Base-by-base conservation (phyloP, 331 rosid genomes). In the Acacia pycnantha region DNA sequence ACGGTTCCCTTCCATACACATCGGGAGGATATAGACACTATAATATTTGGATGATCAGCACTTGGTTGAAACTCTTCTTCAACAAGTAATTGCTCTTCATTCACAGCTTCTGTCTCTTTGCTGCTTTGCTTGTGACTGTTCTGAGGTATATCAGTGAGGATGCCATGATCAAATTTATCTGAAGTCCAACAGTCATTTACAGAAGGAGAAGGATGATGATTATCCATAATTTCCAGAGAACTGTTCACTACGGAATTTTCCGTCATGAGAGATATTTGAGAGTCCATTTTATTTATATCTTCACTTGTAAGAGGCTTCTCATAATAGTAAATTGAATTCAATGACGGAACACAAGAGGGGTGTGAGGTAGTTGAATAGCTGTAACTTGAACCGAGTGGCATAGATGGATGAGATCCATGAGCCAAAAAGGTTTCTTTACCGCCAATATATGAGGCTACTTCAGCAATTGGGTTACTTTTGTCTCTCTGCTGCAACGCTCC, bases 401-500 rank as follows among this genome's bases (percentile, higher is more conserved):
- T 71, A 26, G 56, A 8, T 46, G 31, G 40, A 26, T 46, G 6
- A 70, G 56, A 40, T 46, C 40, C 37, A 71, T 15, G 5, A 71
- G 35, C 27, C 40, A 46, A 14, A 26, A 5, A 14, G 40, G 40
- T 71, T 14, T 71, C 58, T 44, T 71, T 71, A 71, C 75, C 13
- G 8, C 29, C 12, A 10, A 40, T 10, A 4, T 9, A 21, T 40
- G 73, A 68, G 73, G 50, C 18, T 19, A 41, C 19, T 21, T 69
- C 74, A 41, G 48, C 51, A 11, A 41, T 5, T 41, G 53, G 22
- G 33, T n/a, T 41, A 41, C 51, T 69, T 41, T 69, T 69, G 10
- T 48, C 74, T 41, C 51, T 41, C 51, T 40, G 74, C 53, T 86
- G 81, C 53, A 91, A 78, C 66, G 92, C 96, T 78, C 96, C 90